Conservation (phyloP, 192 early-diverging fungal genomes). For the Entomortierella parvispora region DNA sequence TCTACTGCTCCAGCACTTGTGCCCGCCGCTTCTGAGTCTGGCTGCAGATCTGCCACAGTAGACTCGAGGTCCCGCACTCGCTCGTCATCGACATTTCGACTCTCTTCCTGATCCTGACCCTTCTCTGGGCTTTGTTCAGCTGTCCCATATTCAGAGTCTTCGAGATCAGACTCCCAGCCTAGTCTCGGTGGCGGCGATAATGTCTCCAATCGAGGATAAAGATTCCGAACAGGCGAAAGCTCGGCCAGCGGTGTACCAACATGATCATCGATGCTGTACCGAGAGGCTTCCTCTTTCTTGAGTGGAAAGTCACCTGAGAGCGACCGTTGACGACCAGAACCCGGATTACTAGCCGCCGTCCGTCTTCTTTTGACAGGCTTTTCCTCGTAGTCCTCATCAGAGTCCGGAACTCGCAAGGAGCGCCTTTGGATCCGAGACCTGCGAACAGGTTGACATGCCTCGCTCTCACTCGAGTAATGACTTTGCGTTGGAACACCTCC, state of each 20-base stretch:
- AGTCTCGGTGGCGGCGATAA: background rate
- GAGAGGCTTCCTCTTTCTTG: background rate
- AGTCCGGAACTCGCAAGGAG: too few relatives aligned
- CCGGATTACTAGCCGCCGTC: too few relatives aligned
- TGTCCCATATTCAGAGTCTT: background rate
- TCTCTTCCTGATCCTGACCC: background rate
- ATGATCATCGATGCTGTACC: conserved; percentile 3
- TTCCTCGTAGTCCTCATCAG: too few relatives aligned
- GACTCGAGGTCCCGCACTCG: too few relatives aligned
- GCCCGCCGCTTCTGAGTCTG: too few relatives aligned
- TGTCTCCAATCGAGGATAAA: background rate
- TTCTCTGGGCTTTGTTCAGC: background rate
- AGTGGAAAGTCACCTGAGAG: background rate
- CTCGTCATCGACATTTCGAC: background rate
- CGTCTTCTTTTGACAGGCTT: too few relatives aligned
- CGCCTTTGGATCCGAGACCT: too few relatives aligned
- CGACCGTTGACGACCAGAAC: background rate
- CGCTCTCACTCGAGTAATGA: too few relatives aligned
- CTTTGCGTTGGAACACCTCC: too few relatives aligned
- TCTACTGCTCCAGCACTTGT: background rate
- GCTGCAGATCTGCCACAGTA: too few relatives aligned
- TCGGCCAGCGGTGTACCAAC: background rate
- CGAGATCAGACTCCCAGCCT: background rate
- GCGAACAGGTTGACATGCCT: too few relatives aligned
- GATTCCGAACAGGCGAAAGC: background rate